Evolutionary conservation across 345 rosid species (phyloP).

Genomic region (Toxicodendron radicans): DNA sequence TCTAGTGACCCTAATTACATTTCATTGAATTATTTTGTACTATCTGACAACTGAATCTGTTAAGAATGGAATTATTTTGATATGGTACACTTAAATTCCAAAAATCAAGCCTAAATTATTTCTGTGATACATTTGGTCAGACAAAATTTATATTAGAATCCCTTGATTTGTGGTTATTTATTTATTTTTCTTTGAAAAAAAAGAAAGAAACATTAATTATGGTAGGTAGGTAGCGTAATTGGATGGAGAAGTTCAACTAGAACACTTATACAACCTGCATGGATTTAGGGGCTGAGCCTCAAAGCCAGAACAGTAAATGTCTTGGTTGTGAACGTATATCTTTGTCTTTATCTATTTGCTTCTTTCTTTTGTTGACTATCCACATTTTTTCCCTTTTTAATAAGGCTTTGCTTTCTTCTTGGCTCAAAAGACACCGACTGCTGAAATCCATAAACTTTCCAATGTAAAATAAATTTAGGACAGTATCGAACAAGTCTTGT

Average conservation of each 20-base stretch:
- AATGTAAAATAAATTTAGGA: too few relatives aligned
- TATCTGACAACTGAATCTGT: too few relatives aligned
- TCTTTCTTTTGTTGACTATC: too few relatives aligned
- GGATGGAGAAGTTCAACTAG: neutral
- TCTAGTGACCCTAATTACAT: too few relatives aligned
- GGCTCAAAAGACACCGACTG: too few relatives aligned
- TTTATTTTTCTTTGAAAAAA: too few relatives aligned
- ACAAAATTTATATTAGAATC: neutral
- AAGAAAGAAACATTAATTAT: neutral
- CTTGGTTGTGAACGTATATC: neutral
- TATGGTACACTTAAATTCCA: neutral
- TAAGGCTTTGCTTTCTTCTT: too few relatives aligned
- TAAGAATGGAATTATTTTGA: neutral
- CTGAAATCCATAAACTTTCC: too few relatives aligned
- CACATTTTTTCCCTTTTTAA: too few relatives aligned
- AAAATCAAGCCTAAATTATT: neutral
- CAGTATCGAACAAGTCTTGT: neutral
- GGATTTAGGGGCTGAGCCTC: neutral
- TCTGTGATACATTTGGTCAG: too few relatives aligned
- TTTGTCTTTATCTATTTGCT: neutral
- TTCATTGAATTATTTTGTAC: neutral
- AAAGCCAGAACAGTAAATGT: neutral
- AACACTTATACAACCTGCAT: neutral
- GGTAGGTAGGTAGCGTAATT: neutral
- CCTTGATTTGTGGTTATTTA: neutral